phyloP scores from a whole-genome alignment of 2,329 filamentous ascomycete species.

The Byssochlamys sp. region DNA sequence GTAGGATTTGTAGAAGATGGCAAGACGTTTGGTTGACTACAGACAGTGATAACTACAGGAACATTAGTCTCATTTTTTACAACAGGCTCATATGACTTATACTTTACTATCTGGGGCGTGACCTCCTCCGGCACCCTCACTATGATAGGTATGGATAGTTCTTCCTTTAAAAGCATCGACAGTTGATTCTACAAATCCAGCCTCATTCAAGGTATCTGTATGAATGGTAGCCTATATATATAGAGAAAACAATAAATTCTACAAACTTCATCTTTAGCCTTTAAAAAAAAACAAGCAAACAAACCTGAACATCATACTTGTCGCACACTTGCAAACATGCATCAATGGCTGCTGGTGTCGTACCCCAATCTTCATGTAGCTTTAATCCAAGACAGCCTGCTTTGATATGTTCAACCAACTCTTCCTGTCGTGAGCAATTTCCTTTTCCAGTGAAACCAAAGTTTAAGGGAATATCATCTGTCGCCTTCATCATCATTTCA shows the following conservation, averaged over 20 bases:
- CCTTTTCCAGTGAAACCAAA: constrained; percentile 88
- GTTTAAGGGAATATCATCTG: constrained; percentile 72
- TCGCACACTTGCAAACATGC: constrained; percentile 77
- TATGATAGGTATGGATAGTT: constrained; percentile 94
- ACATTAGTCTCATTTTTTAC: too few relatives aligned
- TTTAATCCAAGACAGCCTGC: constrained; percentile 87
- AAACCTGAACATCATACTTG: constrained; percentile 80
- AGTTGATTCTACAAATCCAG: constrained; percentile 90
- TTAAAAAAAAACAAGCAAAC: too few relatives aligned
- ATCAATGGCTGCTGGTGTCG: constrained; percentile 83
- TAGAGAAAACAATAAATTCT: too few relatives aligned
- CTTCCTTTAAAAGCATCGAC: constrained; percentile 72
- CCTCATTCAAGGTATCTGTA: constrained; percentile 92
- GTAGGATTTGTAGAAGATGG: constrained; percentile 89
- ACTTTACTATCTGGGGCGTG: constrained; percentile 94
- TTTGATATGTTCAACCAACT: constrained; percentile 66
- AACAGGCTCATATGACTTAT: too few relatives aligned
- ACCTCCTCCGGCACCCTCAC: constrained; percentile 85
- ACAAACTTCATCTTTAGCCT: too few relatives aligned
- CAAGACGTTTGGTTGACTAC: constrained; percentile 78
- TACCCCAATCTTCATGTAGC: constrained; percentile 92
- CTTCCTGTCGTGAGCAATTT: constrained; percentile 64
- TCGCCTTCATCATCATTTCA: constrained; percentile 79
- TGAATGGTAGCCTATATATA: constrained; percentile 93
- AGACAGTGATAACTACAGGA: constrained; percentile 89